These are phyloP conservation scores for Cymbopogon citratus DNA, from an alignment of 176 grass and related monocot genomes.

Conservation along the genomic window DNA sequence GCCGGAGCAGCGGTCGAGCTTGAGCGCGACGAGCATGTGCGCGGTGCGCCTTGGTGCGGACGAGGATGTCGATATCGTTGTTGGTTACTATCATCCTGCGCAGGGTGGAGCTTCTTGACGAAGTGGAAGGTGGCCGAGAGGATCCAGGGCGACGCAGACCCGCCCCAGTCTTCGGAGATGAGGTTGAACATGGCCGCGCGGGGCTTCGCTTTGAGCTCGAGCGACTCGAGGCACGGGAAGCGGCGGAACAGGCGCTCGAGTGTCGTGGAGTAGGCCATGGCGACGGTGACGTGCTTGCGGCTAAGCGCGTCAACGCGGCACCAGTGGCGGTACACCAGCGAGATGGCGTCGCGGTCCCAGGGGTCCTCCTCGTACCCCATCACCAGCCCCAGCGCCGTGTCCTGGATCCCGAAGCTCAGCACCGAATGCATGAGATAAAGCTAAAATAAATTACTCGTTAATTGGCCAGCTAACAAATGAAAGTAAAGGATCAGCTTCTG, in stretches of 20 bases:
- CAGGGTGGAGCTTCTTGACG: slow-evolving; percentile 84
- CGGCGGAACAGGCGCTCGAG: slow-evolving; percentile 58
- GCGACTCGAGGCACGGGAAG: slow-evolving; percentile 81
- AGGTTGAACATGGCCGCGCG: slow-evolving; percentile 97
- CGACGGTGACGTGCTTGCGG: slow-evolving; percentile 78
- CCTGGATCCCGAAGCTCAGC: no score
- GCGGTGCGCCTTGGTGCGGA: slow-evolving; percentile 51
- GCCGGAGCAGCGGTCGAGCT: slow-evolving; percentile 89
- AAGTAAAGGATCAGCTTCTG: no score
- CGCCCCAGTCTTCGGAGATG: slow-evolving; percentile 88
- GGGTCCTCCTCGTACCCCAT: slow-evolving; percentile 74
- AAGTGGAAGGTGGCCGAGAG: slow-evolving; percentile 58
- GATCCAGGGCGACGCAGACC: slow-evolving; percentile 74
- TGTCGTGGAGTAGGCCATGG: slow-evolving; percentile 83
- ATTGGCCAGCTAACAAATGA: no score
- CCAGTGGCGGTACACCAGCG: slow-evolving; percentile 86
- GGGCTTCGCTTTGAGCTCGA: slow-evolving; percentile 91
- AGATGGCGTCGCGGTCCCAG: slow-evolving; percentile 82
- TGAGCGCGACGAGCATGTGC: slow-evolving; percentile 58
- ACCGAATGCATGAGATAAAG: no score
- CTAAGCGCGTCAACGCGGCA: slow-evolving; percentile 50
- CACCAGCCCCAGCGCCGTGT: slow-evolving; percentile 48
- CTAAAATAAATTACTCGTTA: no score
- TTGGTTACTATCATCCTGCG: slow-evolving; percentile 78
- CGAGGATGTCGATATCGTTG: slow-evolving; percentile 52